A percentile compares a stretch with the other conserved stretches of the same genome.
Evolutionary conservation across 495 filamentous ascomycete genomes (phyloP).

Genomic region (Penicillium turbatum): DNA sequence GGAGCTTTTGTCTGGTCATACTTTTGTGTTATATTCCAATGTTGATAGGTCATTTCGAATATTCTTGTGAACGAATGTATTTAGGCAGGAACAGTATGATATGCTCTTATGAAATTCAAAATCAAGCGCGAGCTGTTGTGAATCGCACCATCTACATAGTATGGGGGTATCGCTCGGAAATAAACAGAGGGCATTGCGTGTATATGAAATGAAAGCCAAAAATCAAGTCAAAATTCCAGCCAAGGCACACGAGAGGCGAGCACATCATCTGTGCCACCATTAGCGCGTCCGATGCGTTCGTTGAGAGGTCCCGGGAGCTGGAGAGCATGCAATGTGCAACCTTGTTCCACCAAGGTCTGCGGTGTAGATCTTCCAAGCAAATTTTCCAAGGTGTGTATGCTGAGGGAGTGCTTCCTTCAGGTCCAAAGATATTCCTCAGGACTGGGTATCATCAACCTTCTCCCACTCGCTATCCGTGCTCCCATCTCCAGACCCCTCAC

Average conservation of each 20-base stretch:
- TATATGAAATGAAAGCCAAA: not conserved
- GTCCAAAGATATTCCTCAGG: not conserved
- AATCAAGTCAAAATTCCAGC: not conserved
- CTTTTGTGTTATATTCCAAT: not conserved
- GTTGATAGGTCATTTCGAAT: not conserved
- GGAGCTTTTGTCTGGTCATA: not conserved
- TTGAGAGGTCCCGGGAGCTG: not conserved
- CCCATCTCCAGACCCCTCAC: slow-evolving; percentile 47
- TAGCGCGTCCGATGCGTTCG: not conserved
- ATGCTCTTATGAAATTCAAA: not conserved
- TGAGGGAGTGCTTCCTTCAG: not conserved
- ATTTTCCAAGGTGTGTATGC: not conserved
- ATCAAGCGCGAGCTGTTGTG: slow-evolving; percentile 1
- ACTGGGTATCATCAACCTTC: slow-evolving; percentile 43
- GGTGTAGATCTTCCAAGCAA: not conserved
- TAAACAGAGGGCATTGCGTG: not conserved
- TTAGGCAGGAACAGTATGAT: not conserved
- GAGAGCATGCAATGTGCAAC: not conserved
- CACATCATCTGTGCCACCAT: not conserved
- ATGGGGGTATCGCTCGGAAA: slow-evolving; percentile 6
- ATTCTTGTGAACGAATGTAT: not conserved
- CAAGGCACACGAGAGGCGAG: not conserved
- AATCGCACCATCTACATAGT: slow-evolving; percentile 4
- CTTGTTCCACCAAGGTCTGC: not conserved
- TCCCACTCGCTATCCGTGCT: slow-evolving; percentile 58